phyloP scores from a whole-genome alignment of 2,329 filamentous ascomycete genomes.

The Fulvia fulva region DNA sequence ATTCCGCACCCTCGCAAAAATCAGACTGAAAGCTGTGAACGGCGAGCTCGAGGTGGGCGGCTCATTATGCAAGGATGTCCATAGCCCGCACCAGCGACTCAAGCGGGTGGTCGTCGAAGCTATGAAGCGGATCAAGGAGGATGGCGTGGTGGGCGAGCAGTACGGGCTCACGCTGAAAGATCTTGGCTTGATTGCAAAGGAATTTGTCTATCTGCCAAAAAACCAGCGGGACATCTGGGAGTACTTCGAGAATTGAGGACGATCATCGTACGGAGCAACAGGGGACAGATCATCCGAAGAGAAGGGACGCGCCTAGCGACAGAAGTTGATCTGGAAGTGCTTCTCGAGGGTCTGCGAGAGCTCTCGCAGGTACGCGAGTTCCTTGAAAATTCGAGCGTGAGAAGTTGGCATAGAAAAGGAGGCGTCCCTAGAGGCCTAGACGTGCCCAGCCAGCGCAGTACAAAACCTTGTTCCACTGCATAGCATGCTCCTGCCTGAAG shows the following conservation, averaged over 20 bases:
- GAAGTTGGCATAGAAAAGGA: too few species aligned
- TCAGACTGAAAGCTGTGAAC: background rate
- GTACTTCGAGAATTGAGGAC: background rate
- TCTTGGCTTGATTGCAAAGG: slow-evolving; percentile 10
- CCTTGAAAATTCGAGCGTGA: too few species aligned
- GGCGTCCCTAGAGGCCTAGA: too few species aligned
- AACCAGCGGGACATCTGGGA: background rate
- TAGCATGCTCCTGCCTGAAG: too few species aligned
- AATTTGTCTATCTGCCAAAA: slow-evolving; percentile 1
- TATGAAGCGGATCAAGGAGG: slow-evolving; percentile 2
- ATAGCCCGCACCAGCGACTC: background rate
- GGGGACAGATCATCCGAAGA: too few species aligned
- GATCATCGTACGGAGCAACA: background rate
- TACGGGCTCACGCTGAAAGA: slow-evolving; percentile 5
- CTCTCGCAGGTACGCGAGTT: too few species aligned
- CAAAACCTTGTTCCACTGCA: too few species aligned
- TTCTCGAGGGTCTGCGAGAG: too few species aligned
- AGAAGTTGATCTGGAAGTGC: too few species aligned
- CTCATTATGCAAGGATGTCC: background rate
- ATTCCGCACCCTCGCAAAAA: slow-evolving; percentile 11
- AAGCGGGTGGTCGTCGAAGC: background rate
- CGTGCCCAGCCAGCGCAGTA: too few species aligned
- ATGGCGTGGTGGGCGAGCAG: slow-evolving; percentile 1
- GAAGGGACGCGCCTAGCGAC: too few species aligned
- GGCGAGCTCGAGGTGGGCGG: background rate